Percentiles rank a stretch among this genome's conserved stretches.
Evolutionary conservation across 1,284 basidiomycete species (phyloP).

Genomic region (Pseudozyma hubeiensis): DNA sequence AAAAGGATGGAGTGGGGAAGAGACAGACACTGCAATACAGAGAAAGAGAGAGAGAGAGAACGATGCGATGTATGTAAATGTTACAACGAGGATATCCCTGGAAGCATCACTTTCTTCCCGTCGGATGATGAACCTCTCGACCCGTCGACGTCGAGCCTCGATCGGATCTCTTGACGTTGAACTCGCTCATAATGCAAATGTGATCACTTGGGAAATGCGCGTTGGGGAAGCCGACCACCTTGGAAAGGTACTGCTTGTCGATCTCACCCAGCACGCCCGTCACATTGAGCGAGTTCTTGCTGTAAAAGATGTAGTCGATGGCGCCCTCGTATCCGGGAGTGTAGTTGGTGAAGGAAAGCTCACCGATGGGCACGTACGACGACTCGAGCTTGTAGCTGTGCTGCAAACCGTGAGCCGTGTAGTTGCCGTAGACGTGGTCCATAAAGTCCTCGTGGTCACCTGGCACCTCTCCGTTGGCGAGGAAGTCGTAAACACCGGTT

Average conservation of each 20-base stretch:
- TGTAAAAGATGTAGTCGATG: slow-evolving; percentile 96
- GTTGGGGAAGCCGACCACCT: slow-evolving; percentile 96
- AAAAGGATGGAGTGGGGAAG: slow-evolving; percentile 1
- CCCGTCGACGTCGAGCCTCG: slow-evolving; percentile 7
- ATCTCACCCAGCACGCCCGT: slow-evolving; percentile 89
- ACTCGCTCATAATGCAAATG: slow-evolving; percentile 67
- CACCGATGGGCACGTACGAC: slow-evolving; percentile 74
- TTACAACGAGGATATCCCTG: not conserved
- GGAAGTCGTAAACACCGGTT: slow-evolving; percentile 92
- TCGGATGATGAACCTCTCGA: slow-evolving; percentile 26
- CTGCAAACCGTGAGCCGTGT: slow-evolving; percentile 87
- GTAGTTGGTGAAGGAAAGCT: slow-evolving; percentile 86
- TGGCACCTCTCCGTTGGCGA: slow-evolving; percentile 76
- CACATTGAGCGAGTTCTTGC: slow-evolving; percentile 80
- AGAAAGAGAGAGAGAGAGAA: slow-evolving; percentile 14
- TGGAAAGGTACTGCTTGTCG: slow-evolving; percentile 85
- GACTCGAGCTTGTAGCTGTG: slow-evolving; percentile 86
- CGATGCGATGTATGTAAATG: slow-evolving; percentile 9
- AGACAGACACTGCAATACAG: slow-evolving; percentile 13
- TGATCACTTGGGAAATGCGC: slow-evolving; percentile 81
- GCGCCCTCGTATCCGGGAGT: slow-evolving; percentile 76
- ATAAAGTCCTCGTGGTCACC: slow-evolving; percentile 91
- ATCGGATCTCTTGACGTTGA: slow-evolving; percentile 57
- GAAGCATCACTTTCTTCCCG: slow-evolving; percentile 19
- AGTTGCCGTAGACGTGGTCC: slow-evolving; percentile 88